Percentiles rank a stretch among this genome's conserved stretches.
Conservation (phyloP, 1,284 basidiomycete species). For the Ustilago lituana region DNA sequence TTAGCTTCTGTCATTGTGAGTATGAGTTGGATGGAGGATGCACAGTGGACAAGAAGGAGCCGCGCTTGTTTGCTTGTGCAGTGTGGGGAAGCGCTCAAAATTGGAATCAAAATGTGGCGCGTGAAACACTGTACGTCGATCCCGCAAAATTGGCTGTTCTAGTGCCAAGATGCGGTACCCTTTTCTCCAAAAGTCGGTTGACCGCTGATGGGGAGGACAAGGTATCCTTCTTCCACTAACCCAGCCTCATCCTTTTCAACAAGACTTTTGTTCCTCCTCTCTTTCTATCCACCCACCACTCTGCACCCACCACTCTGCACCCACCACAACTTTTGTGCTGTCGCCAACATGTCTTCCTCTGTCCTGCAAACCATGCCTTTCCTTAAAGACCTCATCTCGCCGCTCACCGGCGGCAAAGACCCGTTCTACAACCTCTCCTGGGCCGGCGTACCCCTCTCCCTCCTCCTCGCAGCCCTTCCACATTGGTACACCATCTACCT, state of each 20-base stretch:
- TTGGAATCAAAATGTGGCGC: conserved; percentile 3
- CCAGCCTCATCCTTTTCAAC: too few relatives aligned
- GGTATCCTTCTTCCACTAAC: too few relatives aligned
- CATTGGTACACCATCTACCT: conserved; percentile 61
- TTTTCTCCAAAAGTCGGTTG: too few relatives aligned
- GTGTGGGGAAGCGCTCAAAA: background rate
- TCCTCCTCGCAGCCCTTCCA: conserved; percentile 42
- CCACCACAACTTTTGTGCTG: too few relatives aligned
- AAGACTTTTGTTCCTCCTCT: too few relatives aligned
- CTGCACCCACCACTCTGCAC: too few relatives aligned
- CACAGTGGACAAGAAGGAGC: too few relatives aligned
- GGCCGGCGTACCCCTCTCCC: conserved; percentile 21
- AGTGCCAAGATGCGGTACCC: too few relatives aligned
- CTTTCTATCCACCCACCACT: background rate
- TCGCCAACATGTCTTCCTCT: conserved; percentile 4
- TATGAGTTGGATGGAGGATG: too few relatives aligned
- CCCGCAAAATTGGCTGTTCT: background rate
- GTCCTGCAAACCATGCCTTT: conserved; percentile 5
- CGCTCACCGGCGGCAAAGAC: conserved; percentile 23
- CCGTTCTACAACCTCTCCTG: conserved; percentile 39
- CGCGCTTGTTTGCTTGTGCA: background rate
- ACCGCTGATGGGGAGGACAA: too few relatives aligned
- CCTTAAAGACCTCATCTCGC: conserved; percentile 5
- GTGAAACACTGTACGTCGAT: too few relatives aligned
- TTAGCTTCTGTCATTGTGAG: too few relatives aligned